Evolutionary conservation across 257 asterid species (phyloP), one percentile per base, ranked within the genome.

Genomic region (Solanum arcanum): DNA sequence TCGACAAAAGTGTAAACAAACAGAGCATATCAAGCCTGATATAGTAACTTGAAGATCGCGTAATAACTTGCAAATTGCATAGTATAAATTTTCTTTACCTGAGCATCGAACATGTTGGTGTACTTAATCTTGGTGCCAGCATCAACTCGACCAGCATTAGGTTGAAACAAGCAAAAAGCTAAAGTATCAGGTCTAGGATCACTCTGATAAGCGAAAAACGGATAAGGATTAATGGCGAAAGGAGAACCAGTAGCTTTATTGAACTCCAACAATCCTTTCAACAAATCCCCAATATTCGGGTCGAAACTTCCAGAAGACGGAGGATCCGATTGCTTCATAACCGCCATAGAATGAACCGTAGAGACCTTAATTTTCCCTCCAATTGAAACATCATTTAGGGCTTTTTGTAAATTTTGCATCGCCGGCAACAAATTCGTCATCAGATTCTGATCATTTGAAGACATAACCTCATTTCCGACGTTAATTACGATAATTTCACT

Each of bases 91-190:
- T 33, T 80, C 2, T 49, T 89, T 88, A 88, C 97, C 95, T 95
- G 97, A 76, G 98, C 98, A 83, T 95, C 97, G 78, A 94, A 95
- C 98, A 95, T 94, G 93, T 91, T 95, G 11, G 94, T 93, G 74
- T 95, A 95, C 88, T 91, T 93, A 21, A 92, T 91, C 42, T 91
- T 92, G 64, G 93, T 73, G 23, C 93, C 93, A 9, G 94, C 87
- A 83, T 95, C 98, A 29, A 94, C 91, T 82, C 95, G 93, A 29
- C 98, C 97, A 31, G 94, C 25, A 70, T 95, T 95, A 5, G 95
- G 95, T 87, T 92, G 93, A 86, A 95, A 94, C 92, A 95, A 87
- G 88, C 96, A 93, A 89, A 94, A 95, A 1, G 95, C 96, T 62
- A 95, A 92, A 12, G 98, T 94, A 42, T 93, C 95, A 1, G 95